Evolutionary conservation across 495 filamentous ascomycete species (phyloP).

Genomic region (Thozetella sp.): DNA sequence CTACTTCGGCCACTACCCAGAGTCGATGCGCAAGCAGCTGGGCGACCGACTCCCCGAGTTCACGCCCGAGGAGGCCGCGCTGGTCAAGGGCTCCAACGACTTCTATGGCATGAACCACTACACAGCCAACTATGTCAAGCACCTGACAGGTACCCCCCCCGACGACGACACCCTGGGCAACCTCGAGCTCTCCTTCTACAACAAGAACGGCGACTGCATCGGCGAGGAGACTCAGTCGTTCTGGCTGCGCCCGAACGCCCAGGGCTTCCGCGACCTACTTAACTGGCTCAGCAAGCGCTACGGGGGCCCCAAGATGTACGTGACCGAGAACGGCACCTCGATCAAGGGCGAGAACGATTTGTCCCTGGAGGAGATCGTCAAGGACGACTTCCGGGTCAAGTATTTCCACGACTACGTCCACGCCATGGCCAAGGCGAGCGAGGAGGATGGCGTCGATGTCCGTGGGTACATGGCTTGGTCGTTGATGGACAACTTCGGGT

Average conservation of each 20-base stretch:
- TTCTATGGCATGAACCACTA: constrained; percentile 90
- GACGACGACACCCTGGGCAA: constrained; percentile 73
- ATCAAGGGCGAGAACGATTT: constrained; percentile 79
- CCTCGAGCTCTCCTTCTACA: constrained; percentile 65
- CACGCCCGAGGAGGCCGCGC: constrained; percentile 63
- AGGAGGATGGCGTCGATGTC: constrained; percentile 71
- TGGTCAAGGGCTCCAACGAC: constrained; percentile 76
- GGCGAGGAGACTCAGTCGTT: constrained; percentile 75
- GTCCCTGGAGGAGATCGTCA: constrained; percentile 64
- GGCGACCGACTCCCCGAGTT: constrained; percentile 69
- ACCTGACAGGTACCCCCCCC: constrained; percentile 57
- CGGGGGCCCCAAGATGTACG: constrained; percentile 72
- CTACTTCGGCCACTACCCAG: constrained; percentile 76
- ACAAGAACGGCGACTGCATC: constrained; percentile 69
- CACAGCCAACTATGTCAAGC: constrained; percentile 80
- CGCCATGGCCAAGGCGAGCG: constrained; percentile 68
- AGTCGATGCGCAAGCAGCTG: constrained; percentile 74
- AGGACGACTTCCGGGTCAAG: constrained; percentile 74
- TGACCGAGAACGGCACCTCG: constrained; percentile 82
- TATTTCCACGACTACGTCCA: constrained; percentile 76
- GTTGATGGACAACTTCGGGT: constrained; percentile 70
- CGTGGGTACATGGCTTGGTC: constrained; percentile 79
- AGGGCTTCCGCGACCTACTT: constrained; percentile 75
- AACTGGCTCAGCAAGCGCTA: constrained; percentile 81
- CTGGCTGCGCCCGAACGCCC: constrained; percentile 71